Percentiles rank a stretch among this genome's conserved stretches.
These are phyloP conservation scores for Phytophthora vignae DNA, from an alignment of 352 stramenopile genomes.

Conservation along the genomic window DNA sequence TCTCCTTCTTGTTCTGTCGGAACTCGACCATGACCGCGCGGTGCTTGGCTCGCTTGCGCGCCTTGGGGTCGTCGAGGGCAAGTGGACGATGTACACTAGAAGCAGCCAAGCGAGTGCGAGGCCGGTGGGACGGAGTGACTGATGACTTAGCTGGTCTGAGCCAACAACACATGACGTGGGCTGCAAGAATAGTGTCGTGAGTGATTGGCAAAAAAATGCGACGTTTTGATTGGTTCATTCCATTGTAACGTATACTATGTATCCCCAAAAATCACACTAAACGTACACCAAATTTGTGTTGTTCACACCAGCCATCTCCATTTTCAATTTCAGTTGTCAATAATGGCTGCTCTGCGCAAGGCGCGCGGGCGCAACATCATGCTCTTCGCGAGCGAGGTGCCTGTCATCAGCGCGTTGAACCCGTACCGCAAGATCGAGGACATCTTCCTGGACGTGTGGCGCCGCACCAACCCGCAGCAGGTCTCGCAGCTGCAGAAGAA, in stretches of 20 bases:
- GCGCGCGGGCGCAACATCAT: conserved; percentile 60
- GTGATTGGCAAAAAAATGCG: background rate
- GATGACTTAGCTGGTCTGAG: background rate
- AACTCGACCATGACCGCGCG: conserved; percentile 49
- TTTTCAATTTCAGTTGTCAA: too few species aligned
- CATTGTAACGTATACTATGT: background rate
- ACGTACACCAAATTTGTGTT: background rate
- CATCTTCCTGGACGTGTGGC: conserved; percentile 83
- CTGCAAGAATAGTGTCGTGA: background rate
- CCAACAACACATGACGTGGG: too few species aligned
- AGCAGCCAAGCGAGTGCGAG: too few species aligned
- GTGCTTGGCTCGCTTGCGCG: conserved; percentile 46
- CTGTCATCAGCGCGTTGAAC: conserved; percentile 83
- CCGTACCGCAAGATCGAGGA: conserved; percentile 87
- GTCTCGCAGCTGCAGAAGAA: conserved; percentile 55
- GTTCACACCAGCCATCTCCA: background rate
- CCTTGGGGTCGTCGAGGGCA: conserved; percentile 37
- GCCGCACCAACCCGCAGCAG: conserved; percentile 78
- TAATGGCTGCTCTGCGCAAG: conserved; percentile 17
- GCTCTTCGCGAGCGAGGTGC: conserved; percentile 89
- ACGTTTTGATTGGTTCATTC: background rate
- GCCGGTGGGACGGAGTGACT: too few species aligned
- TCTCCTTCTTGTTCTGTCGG: conserved; percentile 48
- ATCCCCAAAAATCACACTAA: background rate
- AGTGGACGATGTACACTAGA: too few species aligned